Evolutionary conservation across 2,329 filamentous ascomycete species (phyloP).

Genomic region (Neopestalotiopsis sp.): DNA sequence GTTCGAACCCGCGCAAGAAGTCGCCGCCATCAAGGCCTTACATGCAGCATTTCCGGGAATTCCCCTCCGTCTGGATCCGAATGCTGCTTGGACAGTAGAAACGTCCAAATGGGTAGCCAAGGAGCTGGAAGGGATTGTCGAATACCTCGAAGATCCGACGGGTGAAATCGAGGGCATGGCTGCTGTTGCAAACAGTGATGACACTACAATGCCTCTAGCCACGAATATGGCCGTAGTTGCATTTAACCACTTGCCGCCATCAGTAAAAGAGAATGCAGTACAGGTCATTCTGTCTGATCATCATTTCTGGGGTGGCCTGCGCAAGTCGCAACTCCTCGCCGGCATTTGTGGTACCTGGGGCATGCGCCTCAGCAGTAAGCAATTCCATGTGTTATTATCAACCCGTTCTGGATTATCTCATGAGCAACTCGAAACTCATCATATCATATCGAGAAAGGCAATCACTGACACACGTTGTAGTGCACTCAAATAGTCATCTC

Average conservation of each 20-base stretch:
- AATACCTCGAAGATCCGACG: slow-evolving; percentile 47
- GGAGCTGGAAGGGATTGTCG: slow-evolving; percentile 42
- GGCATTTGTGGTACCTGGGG: slow-evolving; percentile 46
- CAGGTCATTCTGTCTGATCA: slow-evolving; percentile 48
- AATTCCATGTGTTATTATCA: slow-evolving; percentile 26
- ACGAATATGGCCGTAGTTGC: slow-evolving; percentile 51
- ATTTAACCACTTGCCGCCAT: slow-evolving; percentile 44
- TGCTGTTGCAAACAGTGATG: slow-evolving; percentile 41
- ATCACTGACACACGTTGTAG: no score
- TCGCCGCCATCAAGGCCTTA: slow-evolving; percentile 44
- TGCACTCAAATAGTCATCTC: slow-evolving; percentile 48
- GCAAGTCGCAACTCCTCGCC: slow-evolving; percentile 44
- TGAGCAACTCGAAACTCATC: no score
- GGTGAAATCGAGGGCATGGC: slow-evolving; percentile 49
- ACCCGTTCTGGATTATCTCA: no score
- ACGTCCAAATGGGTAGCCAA: slow-evolving; percentile 45
- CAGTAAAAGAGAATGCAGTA: slow-evolving; percentile 44
- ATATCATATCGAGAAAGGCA: no score
- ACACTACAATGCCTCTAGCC: slow-evolving; percentile 46
- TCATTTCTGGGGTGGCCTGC: slow-evolving; percentile 50
- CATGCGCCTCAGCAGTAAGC: slow-evolving; percentile 40
- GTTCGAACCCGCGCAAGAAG: slow-evolving; percentile 44
- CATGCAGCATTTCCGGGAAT: slow-evolving; percentile 42
- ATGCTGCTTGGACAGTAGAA: slow-evolving; percentile 45
- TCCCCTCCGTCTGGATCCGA: slow-evolving; percentile 44